These are phyloP conservation scores for Mortierella alpina DNA, from an alignment of 192 early-diverging fungal genomes.

Conservation along the genomic window DNA sequence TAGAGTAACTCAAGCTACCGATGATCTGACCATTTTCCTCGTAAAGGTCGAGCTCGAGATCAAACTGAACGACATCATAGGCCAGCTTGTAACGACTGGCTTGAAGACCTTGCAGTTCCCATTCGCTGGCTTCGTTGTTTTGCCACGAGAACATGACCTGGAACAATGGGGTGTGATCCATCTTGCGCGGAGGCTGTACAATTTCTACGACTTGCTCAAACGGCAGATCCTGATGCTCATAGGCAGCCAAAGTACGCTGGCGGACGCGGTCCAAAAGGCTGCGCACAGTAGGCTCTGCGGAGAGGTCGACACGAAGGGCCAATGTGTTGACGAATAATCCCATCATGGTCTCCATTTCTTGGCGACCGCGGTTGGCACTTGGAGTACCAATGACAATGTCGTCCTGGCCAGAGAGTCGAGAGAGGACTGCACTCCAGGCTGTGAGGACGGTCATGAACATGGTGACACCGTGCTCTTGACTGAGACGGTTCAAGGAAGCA, in stretches of 20 bases:
- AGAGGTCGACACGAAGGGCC: conserved; percentile 5
- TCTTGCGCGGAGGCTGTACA: conserved; percentile 2
- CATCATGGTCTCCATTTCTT: background rate
- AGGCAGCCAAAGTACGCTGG: background rate
- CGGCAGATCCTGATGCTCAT: conserved; percentile 7
- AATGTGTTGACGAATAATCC: conserved; percentile 15
- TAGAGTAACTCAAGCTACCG: background rate
- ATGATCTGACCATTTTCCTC: background rate
- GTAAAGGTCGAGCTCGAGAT: background rate
- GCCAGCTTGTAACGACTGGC: background rate
- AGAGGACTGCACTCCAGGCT: conserved; percentile 1
- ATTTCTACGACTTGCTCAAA: conserved; percentile 14
- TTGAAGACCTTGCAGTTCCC: background rate
- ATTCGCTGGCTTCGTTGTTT: background rate
- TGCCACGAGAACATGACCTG: conserved; percentile 13
- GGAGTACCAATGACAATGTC: conserved; percentile 13
- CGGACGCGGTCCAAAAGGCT: conserved; percentile 4
- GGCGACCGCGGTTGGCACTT: conserved; percentile 5
- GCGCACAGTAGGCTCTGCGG: background rate
- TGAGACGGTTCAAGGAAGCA: background rate
- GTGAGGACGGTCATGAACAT: conserved; percentile 8
- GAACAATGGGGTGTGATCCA: conserved; percentile 10
- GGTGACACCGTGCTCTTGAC: background rate
- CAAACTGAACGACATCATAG: conserved; percentile 5
- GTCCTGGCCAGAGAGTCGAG: conserved; percentile 9